A percentile compares a stretch with the other conserved stretches of the same genome.
Evolutionary conservation across 1,284 basidiomycete genomes (phyloP).

Genomic region (Thecaphora thlaspeos): DNA sequence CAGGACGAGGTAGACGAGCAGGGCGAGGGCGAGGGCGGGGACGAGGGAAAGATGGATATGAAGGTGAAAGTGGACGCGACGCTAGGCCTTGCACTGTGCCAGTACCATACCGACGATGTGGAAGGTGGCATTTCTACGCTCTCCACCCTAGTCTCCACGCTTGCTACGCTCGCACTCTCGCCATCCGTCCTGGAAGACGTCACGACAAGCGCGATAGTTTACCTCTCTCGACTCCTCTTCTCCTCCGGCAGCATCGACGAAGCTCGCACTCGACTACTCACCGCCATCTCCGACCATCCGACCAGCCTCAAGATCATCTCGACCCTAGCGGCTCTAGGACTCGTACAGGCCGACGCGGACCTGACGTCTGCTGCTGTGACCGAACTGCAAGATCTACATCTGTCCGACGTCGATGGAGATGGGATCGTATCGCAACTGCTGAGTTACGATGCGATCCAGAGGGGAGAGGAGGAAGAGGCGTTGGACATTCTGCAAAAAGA

Average conservation of each 20-base stretch:
- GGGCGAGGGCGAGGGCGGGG: slow-evolving; percentile 51
- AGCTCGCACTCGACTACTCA: slow-evolving; percentile 12
- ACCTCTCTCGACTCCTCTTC: slow-evolving; percentile 17
- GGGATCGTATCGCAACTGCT: slow-evolving; percentile 1
- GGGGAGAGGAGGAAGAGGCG: not conserved
- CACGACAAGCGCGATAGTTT: slow-evolving; percentile 2
- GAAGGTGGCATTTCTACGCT: slow-evolving; percentile 10
- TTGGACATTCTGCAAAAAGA: not conserved
- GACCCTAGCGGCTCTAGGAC: slow-evolving; percentile 79
- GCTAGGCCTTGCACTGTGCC: slow-evolving; percentile 21
- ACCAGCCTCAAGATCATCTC: slow-evolving; percentile 64
- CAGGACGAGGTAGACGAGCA: slow-evolving; percentile 36
- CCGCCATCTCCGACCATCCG: slow-evolving; percentile 65
- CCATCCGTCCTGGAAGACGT: not conserved
- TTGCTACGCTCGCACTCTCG: not conserved
- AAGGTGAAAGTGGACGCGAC: slow-evolving; percentile 47
- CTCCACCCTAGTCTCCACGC: slow-evolving; percentile 4
- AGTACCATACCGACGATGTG: slow-evolving; percentile 7
- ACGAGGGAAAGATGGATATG: slow-evolving; percentile 59
- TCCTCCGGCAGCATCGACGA: slow-evolving; percentile 6
- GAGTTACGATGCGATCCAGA: not conserved
- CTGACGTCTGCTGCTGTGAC: slow-evolving; percentile 82
- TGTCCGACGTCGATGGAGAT: not conserved
- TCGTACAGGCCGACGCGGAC: slow-evolving; percentile 73
- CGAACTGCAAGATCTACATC: slow-evolving; percentile 63